Conservation (phyloP, 129 eudicot species). For the Silybum marianum region DNA sequence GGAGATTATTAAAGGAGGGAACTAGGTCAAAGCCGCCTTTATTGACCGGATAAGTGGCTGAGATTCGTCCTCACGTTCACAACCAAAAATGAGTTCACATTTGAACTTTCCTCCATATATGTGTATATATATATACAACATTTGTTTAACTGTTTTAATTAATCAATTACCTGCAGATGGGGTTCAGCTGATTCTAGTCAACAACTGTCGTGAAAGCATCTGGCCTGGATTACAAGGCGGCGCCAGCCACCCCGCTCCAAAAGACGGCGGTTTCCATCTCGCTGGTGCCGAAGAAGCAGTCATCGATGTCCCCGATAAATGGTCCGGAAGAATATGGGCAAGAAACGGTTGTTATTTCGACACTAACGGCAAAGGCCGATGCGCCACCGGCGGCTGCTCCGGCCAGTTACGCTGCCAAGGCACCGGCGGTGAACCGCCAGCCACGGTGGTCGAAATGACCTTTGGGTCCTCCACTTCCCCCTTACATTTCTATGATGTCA, state of each 20-base stretch:
- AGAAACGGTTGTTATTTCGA: constrained; percentile 78
- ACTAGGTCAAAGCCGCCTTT: too few species aligned
- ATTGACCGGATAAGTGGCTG: too few species aligned
- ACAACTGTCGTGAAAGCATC: constrained; percentile 69
- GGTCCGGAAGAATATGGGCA: constrained; percentile 99
- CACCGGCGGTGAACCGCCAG: constrained; percentile 76
- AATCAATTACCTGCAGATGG: constrained; percentile 53
- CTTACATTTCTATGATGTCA: constrained; percentile 82
- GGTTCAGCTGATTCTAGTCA: constrained; percentile 71
- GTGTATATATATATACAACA: not conserved
- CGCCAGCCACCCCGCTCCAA: constrained; percentile 67
- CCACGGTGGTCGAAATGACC: constrained; percentile 95
- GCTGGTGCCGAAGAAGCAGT: constrained; percentile 65
- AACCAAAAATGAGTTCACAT: too few species aligned
- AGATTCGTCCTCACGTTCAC: too few species aligned
- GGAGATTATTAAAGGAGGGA: too few species aligned
- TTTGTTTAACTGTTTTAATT: constrained; percentile 18
- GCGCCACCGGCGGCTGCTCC: constrained; percentile 77
- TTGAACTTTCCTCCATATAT: too few species aligned
- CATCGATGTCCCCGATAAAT: constrained; percentile 66
- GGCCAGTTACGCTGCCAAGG: constrained; percentile 73
- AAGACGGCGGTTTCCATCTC: constrained; percentile 72
- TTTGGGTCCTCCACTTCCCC: constrained; percentile 74
- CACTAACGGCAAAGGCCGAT: constrained; percentile 53
- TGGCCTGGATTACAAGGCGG: constrained; percentile 87